Base-by-base conservation (phyloP, 106 monocot genomes). In the Dendrobium nobile region DNA sequence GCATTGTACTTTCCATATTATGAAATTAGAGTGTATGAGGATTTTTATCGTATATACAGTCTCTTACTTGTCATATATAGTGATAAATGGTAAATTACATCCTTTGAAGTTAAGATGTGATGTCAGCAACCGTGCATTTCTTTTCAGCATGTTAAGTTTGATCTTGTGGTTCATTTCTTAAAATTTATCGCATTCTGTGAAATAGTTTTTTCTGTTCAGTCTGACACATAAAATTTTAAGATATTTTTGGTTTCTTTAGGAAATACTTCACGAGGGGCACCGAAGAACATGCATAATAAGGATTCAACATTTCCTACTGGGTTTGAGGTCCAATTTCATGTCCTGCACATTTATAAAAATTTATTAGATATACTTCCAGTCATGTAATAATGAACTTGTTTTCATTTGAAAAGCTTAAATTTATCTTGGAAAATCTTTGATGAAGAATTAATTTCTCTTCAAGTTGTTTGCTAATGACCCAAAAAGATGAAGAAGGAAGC, bases 221-320 rank as follows among this genome's bases (percentile, higher is more conserved):
- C 6, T 24, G 24, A 64, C 26, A 24, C 22, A 0, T 22, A 64
- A 64, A 24, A 64, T 64, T 1, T 26, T 64, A 22, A n/a, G 9
- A 64, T 64, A 64, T 13, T 64, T 64, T 64, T 64, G 64, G 64
- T 22, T 64, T 64, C 64, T 64, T 64, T 9, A 64, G 64, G 64
- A 26, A 64, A 64, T 5, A 64, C 22, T 64, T 64, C 64, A 64
- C 24, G 26, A 64, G 64, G 26, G n/a, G 6, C 24, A n/a, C 24
- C 1, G 64, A 64, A 64, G 26, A 64, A 7, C 64, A 22, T n/a
- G 5, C 22, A 24, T 26, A 64, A 64, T 26, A n/a, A 64, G 64
- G 13, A 51, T 2, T 64, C 64, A 24, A 64, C 64, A 64, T 64
- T 64, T 64, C 64, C 64, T n/a, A 15, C 24, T 24, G 64, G 64